Conservation (phyloP, 2,329 filamentous ascomycete genomes). For the Canariomyces notabilis region DNA sequence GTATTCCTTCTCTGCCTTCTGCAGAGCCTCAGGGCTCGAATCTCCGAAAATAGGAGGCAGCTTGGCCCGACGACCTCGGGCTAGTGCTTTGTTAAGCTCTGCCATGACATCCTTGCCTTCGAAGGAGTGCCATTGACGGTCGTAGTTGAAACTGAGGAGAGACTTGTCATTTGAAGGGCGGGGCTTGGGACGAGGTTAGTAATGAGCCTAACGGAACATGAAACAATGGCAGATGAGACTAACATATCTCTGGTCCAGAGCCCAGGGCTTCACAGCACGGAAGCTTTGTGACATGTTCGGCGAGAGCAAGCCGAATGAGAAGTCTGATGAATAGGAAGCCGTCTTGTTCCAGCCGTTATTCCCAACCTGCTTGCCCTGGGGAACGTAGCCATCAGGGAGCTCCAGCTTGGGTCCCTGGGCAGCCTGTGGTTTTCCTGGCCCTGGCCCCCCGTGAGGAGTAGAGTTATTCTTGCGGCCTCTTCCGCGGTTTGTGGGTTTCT, state of each 20-base stretch:
- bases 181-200: constrained; percentile 6
- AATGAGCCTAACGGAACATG: neutral
- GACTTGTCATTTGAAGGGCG: neutral
- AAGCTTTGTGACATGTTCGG: neutral
- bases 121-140: constrained; percentile 5
- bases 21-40: neutral
- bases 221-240: neutral
- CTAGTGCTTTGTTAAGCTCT: neutral
- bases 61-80: neutral
- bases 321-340: no score
- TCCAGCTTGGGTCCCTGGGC: neutral
- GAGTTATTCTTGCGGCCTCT: no score
- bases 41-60: neutral
- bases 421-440: neutral
- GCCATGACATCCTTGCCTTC: neutral
- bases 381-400: neutral
- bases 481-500: no score
- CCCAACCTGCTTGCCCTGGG: neutral
- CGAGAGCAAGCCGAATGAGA: no score
- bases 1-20: neutral
- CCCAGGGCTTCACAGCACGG: constrained; percentile 1
- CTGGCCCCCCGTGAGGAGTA: no score
- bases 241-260: neutral
- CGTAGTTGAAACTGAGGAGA: constrained; percentile 4
- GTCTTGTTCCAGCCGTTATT: neutral